A percentile compares a stretch with the other conserved stretches of the same genome.
These are phyloP conservation scores for Paxillus rubicundulus DNA, from an alignment of 768 basidiomycete species.

Conservation along the genomic window DNA sequence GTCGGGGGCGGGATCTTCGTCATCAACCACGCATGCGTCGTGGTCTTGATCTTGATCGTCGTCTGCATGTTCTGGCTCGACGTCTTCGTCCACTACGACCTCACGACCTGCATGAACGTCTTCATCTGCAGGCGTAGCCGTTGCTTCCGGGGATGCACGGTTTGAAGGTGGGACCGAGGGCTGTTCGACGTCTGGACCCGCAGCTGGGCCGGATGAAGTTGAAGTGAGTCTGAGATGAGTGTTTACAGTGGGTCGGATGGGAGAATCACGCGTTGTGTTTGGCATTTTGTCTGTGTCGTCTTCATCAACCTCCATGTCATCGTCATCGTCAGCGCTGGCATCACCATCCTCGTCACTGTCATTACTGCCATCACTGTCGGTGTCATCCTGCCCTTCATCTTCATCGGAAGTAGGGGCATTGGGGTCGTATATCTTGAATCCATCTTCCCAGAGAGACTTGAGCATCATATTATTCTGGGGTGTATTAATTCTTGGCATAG, in stretches of 20 bases:
- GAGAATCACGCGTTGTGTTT: conserved; percentile 22
- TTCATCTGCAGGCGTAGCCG: conserved; percentile 17
- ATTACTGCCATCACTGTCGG: not conserved
- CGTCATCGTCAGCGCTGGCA: conserved; percentile 15
- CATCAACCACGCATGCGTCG: conserved; percentile 19
- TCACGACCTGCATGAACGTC: conserved; percentile 6
- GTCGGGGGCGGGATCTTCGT: conserved; percentile 22
- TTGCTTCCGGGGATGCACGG: conserved; percentile 20
- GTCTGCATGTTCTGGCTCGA: conserved; percentile 11
- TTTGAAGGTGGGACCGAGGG: conserved; percentile 19
- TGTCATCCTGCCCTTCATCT: conserved; percentile 9
- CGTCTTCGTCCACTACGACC: conserved; percentile 30
- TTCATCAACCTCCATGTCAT: conserved; percentile 31
- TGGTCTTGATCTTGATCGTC: conserved; percentile 11
- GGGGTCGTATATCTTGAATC: conserved; percentile 18
- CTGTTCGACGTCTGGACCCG: conserved; percentile 21
- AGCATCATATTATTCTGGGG: not conserved
- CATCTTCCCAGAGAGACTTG: conserved; percentile 15
- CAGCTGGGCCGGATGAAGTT: conserved; percentile 10
- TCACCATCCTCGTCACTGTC: conserved; percentile 12
- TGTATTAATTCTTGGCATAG: not conserved
- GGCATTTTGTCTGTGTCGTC: conserved; percentile 28
- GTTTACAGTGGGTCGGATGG: conserved; percentile 18
- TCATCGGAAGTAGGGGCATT: conserved; percentile 21
- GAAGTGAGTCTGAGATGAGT: conserved; percentile 9